Percentiles rank a stretch among this genome's conserved stretches.
phyloP scores from a whole-genome alignment of 2,329 filamentous ascomycete species.

The Orbilia blumenaviensis region DNA sequence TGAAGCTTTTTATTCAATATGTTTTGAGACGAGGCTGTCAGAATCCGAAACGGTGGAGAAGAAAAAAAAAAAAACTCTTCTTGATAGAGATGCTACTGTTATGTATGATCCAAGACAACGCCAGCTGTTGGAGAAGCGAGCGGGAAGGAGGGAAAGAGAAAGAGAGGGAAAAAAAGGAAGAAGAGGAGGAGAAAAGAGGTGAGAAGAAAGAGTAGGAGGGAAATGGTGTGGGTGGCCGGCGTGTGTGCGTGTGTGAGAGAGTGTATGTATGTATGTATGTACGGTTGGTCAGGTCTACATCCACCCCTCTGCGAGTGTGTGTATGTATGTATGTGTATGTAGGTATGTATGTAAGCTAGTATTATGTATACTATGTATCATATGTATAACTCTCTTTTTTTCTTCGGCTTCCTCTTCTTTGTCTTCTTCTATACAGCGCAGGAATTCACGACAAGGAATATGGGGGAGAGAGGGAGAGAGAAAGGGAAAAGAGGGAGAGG shows the following conservation, averaged over 20 bases:
- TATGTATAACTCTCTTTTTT: too few relatives aligned
- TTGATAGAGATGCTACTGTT: slow-evolving; percentile 35
- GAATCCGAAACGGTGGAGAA: slow-evolving; percentile 43
- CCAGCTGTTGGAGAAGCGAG: slow-evolving; percentile 53
- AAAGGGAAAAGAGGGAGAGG: background rate
- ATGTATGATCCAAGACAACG: slow-evolving; percentile 52
- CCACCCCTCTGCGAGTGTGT: background rate
- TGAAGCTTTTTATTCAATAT: slow-evolving; percentile 24
- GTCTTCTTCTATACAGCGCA: slow-evolving; percentile 23
- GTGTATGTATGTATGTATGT: background rate
- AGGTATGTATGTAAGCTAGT: too few relatives aligned
- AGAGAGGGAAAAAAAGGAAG: slow-evolving; percentile 26
- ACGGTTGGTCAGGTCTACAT: background rate
- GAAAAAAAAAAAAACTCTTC: slow-evolving; percentile 39
- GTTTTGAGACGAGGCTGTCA: slow-evolving; percentile 43
- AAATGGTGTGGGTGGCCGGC: slow-evolving; percentile 49
- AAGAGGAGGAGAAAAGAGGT: slow-evolving; percentile 27
- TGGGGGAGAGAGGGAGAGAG: slow-evolving; percentile 42
- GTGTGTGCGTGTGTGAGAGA: background rate
- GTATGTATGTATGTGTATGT: slow-evolving; percentile 2
- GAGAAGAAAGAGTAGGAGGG: slow-evolving; percentile 25
- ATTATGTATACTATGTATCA: too few relatives aligned
- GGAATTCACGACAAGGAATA: slow-evolving; percentile 44
- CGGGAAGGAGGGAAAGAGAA: slow-evolving; percentile 24
- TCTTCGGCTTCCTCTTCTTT: background rate